Base-by-base conservation (phyloP, 2,329 filamentous ascomycete genomes). In the Didymosphaeria variabile region DNA sequence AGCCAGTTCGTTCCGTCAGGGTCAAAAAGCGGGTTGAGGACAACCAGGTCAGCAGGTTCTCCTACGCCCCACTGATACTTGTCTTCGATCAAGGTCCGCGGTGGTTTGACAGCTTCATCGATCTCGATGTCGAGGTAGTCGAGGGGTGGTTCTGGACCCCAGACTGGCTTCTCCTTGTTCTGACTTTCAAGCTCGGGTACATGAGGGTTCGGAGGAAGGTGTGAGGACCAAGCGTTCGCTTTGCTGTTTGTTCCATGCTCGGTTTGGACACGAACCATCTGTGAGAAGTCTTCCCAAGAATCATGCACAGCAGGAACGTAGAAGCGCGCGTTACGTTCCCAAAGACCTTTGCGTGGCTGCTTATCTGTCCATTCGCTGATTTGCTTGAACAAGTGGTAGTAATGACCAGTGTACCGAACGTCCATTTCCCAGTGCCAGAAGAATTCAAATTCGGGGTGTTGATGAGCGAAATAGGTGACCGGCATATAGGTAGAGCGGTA, bases 341-440 rank as follows among this genome's bases (percentile, higher is more conserved):
- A 94, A 10, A 93, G 82, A n/a, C 88, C 87, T 61, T 87, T 86
- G 31, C 91, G 86, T 1, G 89, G 87, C 73, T 94, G 91, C 52
- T 86, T 77, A 59, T 84, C 84, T 1, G 89, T 87, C 88, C 91
- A 94, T 49, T 83, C 80, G 15, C 84, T 84, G 13, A 92, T 82
- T 46, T 88, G 86, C 63, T 90, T 84, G 65, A 94, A 89, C 15
- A 94, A 84, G 72, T 94, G 90, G 77, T 93, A 93, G 81, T 91
- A 94, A 79, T 97, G 93, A 38, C 93, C 93, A 0, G 91, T 95
- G 77, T 96, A 97, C 32, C 93, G 89, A 47, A 94, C 88, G 72
- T 97, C 93, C 90, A 97, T 94, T 78, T 97, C 93, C 92, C 93
- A 96, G 67, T 97, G 92, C 93, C 93, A 97, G 78, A 93, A 93